These are phyloP conservation scores for Nannochloropsis gaditana DNA, from an alignment of 108 stramenopile species.

Conservation along the genomic window DNA sequence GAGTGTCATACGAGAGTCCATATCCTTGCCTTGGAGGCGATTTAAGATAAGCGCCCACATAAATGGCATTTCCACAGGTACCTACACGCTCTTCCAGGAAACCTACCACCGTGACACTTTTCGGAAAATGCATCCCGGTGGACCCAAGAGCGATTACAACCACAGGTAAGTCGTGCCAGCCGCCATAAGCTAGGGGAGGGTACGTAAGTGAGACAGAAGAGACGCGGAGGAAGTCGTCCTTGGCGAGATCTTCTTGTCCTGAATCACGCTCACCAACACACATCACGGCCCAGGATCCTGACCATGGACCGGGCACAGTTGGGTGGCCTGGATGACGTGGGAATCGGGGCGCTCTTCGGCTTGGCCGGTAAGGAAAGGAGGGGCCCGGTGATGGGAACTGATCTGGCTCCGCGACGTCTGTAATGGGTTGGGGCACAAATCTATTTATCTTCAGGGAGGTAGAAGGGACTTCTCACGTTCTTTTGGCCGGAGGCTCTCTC, in stretches of 20 bases:
- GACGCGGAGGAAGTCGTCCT: background rate
- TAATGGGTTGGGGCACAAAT: too few species aligned
- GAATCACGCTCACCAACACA: background rate
- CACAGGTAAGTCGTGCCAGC: background rate
- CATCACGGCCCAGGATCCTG: background rate
- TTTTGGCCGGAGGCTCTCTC: background rate
- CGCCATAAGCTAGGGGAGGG: too few species aligned
- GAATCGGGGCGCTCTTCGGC: background rate
- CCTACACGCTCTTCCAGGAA: constrained; percentile 15
- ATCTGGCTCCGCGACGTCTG: too few species aligned
- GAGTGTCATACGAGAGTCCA: too few species aligned
- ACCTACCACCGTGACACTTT: constrained; percentile 1
- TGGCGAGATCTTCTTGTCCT: background rate
- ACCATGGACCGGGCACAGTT: background rate
- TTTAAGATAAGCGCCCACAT: too few species aligned
- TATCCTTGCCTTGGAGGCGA: too few species aligned
- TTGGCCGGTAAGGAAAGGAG: constrained; percentile 11
- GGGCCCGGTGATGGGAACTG: background rate
- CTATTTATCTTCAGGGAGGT: background rate
- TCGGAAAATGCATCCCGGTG: constrained; percentile 8
- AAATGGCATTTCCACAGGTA: background rate
- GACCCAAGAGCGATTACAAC: background rate
- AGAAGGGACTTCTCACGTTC: background rate
- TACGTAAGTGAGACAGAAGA: background rate
- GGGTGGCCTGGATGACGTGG: constrained; percentile 17